A percentile compares a stretch with the other conserved stretches of the same genome.
These are phyloP conservation scores for Epichloe aotearoae DNA, from an alignment of 2,329 filamentous ascomycete species.

Conservation along the genomic window DNA sequence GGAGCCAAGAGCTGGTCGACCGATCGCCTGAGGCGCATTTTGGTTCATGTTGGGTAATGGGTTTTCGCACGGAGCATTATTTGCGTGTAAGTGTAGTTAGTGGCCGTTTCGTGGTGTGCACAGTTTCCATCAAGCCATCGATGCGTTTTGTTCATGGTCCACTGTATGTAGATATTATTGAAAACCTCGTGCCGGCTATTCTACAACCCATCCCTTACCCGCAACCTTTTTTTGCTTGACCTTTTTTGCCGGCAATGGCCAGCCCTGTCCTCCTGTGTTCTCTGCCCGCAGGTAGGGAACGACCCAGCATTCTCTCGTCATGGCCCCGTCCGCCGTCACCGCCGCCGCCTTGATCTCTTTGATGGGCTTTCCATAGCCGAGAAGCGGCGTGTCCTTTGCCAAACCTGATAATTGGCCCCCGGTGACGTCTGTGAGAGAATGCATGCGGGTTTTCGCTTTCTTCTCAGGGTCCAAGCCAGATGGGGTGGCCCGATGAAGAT, in stretches of 20 bases:
- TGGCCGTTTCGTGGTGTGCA: no score
- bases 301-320: constrained; percentile 65
- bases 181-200: constrained; percentile 18
- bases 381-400: constrained; percentile 70
- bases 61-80: no score
- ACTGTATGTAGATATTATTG: no score
- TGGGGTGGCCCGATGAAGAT: constrained; percentile 58
- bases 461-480: constrained; percentile 39
- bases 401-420: constrained; percentile 63
- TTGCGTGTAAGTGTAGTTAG: no score
- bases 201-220: constrained; percentile 63
- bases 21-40: no score
- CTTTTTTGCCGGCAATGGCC: constrained; percentile 76
- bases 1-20: no score
- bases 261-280: constrained; percentile 53
- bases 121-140: no score
- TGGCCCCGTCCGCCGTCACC: constrained; percentile 22
- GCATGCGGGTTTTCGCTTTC: constrained; percentile 67
- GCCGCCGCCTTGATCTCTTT: constrained; percentile 54
- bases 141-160: neutral
- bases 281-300: constrained; percentile 64
- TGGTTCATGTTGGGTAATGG: no score
- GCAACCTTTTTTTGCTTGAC: constrained; percentile 64
- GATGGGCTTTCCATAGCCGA: constrained; percentile 81
- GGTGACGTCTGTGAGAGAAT: constrained; percentile 68